Evolutionary conservation across 371 early-diverging fungal species (phyloP).

Genomic region (Lichtheimia hyalospora): DNA sequence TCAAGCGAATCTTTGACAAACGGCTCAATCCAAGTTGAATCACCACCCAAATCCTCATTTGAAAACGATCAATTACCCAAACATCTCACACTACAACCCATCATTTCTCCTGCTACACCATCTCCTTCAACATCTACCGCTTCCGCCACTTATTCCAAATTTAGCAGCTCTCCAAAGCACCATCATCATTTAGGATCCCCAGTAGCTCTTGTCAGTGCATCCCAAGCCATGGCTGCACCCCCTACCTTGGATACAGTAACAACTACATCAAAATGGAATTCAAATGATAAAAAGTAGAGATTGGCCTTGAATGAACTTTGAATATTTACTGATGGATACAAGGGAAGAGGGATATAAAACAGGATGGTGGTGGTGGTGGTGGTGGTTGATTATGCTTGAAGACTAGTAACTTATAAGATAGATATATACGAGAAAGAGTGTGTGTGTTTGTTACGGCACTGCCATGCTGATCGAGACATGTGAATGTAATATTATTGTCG

Average conservation of each 20-base stretch:
- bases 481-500: too few relatives aligned
- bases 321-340: neutral
- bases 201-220: conserved; percentile 27
- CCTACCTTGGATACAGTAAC: conserved; percentile 40
- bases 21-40: neutral
- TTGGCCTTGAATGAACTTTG: neutral
- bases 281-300: conserved; percentile 5
- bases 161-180: conserved; percentile 20
- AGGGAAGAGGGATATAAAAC: too few relatives aligned
- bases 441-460: too few relatives aligned
- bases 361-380: too few relatives aligned
- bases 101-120: conserved; percentile 1
- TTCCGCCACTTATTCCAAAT: neutral
- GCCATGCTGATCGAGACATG: too few relatives aligned
- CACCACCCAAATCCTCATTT: conserved; percentile 8
- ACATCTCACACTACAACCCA: conserved; percentile 25
- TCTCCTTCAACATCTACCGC: conserved; percentile 11
- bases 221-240: conserved; percentile 37
- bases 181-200: conserved; percentile 15
- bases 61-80: conserved; percentile 9
- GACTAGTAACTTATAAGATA: too few relatives aligned
- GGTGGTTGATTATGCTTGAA: too few relatives aligned
- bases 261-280: conserved; percentile 26
- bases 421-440: too few relatives aligned
- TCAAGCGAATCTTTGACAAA: too few relatives aligned